phyloP scores from a whole-genome alignment of 2,329 filamentous ascomycete species.

The Trichoderma breve region DNA sequence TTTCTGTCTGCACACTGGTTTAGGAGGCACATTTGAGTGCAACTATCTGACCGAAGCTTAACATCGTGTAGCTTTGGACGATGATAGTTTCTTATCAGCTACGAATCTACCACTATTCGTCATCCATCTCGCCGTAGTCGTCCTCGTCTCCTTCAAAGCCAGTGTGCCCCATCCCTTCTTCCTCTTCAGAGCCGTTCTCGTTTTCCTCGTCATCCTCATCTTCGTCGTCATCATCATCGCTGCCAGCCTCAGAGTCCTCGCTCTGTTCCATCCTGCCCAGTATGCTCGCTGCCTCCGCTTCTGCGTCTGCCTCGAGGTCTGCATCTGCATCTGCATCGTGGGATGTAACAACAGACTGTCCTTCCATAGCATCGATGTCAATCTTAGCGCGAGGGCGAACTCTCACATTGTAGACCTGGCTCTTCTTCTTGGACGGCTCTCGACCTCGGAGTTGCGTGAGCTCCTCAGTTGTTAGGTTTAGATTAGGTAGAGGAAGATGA shows the following conservation, averaged over 20 bases:
- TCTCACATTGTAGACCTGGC: conserved; percentile 36
- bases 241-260: conserved; percentile 13
- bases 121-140: not conserved
- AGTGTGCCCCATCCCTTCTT: not conserved
- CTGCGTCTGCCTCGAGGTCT: not conserved
- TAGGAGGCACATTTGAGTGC: not conserved
- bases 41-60: not conserved
- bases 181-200: conserved; percentile 22
- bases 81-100: not conserved
- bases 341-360: conserved; percentile 22
- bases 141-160: not conserved
- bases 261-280: conserved; percentile 13
- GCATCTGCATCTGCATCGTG: conserved; percentile 22
- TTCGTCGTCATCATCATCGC: conserved; percentile 22
- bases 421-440: conserved; percentile 38
- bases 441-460: conserved; percentile 35
- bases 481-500: conserved; percentile 36
- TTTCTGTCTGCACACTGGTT: not conserved
- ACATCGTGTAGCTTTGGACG: too few species aligned
- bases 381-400: conserved; percentile 21
- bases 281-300: conserved; percentile 5
- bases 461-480: conserved; percentile 38
- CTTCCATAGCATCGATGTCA: conserved; percentile 3
- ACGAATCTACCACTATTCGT: not conserved
- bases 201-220: conserved; percentile 30